Percentiles rank a stretch among this genome's conserved stretches.
These are phyloP conservation scores for Pichia cactophila DNA, from an alignment of 1,139 yeast species.

Conservation along the genomic window DNA sequence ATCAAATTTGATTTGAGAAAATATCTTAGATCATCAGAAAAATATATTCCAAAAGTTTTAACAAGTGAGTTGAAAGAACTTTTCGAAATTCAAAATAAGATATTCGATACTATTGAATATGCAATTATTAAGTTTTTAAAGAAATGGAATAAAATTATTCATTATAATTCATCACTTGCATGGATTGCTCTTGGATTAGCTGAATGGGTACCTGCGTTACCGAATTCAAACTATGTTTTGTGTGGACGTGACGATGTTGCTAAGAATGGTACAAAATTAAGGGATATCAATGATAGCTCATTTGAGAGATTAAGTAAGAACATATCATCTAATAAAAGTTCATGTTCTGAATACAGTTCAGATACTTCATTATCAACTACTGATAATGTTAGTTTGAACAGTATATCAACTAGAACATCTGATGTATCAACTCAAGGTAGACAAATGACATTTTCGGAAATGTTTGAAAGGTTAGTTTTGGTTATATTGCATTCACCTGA, in stretches of 20 bases:
- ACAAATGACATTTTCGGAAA: constrained; percentile 51
- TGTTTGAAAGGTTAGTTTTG: constrained; percentile 68
- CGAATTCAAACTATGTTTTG: constrained; percentile 30
- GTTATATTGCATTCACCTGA: constrained; percentile 72
- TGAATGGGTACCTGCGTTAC: constrained; percentile 75
- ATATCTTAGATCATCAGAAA: constrained; percentile 37
- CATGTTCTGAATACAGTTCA: not conserved
- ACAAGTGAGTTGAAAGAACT: constrained; percentile 24
- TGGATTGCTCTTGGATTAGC: constrained; percentile 88
- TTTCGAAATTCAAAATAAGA: constrained; percentile 39
- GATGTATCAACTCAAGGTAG: constrained; percentile 19
- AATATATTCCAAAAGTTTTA: constrained; percentile 22
- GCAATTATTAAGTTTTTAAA: constrained; percentile 57
- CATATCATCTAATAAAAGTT: constrained; percentile 7
- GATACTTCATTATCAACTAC: not conserved
- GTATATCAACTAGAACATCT: constrained; percentile 13
- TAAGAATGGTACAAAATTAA: constrained; percentile 29
- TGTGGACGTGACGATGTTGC: constrained; percentile 33
- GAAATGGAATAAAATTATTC: constrained; percentile 74
- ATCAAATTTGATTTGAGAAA: constrained; percentile 46
- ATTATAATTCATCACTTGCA: constrained; percentile 73
- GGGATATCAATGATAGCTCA: constrained; percentile 39
- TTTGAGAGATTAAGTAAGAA: constrained; percentile 29
- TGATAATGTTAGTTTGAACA: constrained; percentile 7
- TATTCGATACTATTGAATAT: constrained; percentile 51